Conservation (phyloP, 192 early-diverging fungal species). For the Backusella westeae region DNA sequence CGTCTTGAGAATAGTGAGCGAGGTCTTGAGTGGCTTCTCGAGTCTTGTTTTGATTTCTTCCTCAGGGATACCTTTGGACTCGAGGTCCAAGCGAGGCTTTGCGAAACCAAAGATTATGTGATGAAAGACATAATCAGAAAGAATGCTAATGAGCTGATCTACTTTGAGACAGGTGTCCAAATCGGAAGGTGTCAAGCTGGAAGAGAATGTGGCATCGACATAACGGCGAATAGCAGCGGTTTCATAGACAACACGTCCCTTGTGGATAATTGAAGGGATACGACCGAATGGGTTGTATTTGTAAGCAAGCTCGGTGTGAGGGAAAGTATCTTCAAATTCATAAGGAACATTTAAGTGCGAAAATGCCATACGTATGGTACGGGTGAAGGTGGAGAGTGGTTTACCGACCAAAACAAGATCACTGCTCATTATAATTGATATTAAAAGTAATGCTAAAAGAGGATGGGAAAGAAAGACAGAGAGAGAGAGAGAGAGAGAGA, state of each 20-base stretch:
- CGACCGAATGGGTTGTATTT: constrained; percentile 40
- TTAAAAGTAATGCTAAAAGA: not conserved
- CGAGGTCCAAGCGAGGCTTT: constrained; percentile 22
- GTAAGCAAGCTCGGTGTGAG: constrained; percentile 19
- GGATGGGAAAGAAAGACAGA: not conserved
- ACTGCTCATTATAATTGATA: not conserved
- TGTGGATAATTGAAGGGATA: constrained; percentile 29
- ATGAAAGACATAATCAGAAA: constrained; percentile 32
- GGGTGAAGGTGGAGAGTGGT: constrained; percentile 34
- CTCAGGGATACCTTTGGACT: constrained; percentile 15
- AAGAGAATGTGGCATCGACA: constrained; percentile 22
- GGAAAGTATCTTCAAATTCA: constrained; percentile 10
- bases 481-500: not conserved
- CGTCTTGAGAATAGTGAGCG: not conserved
- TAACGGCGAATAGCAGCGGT: constrained; percentile 32
- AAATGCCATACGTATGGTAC: constrained; percentile 37
- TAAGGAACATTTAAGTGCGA: constrained; percentile 24
- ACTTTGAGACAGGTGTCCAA: constrained; percentile 15
- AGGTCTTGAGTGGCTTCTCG: not conserved
- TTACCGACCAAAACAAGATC: constrained; percentile 22
- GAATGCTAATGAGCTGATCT: constrained; percentile 27
- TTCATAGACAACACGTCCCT: constrained; percentile 22
- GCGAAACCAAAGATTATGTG: constrained; percentile 20
- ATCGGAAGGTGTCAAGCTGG: constrained; percentile 9
- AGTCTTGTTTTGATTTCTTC: constrained; percentile 9